phyloP scores from a whole-genome alignment of 192 early-diverging fungal genomes.

The Coemansia sp. region DNA sequence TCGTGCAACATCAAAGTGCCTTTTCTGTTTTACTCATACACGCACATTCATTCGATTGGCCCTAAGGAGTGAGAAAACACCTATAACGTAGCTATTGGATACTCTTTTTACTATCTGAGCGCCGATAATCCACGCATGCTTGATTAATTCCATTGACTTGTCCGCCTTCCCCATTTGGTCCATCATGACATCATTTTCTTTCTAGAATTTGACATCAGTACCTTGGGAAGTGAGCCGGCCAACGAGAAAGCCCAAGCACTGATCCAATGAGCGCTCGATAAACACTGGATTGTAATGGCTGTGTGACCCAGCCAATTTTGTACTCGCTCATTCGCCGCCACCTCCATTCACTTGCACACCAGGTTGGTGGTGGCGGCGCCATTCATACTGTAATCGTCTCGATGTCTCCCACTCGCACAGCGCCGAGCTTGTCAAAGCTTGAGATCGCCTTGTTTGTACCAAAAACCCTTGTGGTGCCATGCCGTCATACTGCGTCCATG shows the following conservation, averaged over 20 bases:
- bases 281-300: not conserved
- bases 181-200: constrained; percentile 1
- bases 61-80: too few relatives aligned
- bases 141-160: not conserved
- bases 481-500: constrained; percentile 2
- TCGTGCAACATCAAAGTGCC: too few relatives aligned
- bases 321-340: not conserved
- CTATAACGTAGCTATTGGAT: too few relatives aligned
- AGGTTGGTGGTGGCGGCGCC: not conserved
- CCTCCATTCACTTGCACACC: not conserved
- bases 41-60: too few relatives aligned
- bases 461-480: not conserved
- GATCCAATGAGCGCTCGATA: not conserved
- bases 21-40: too few relatives aligned
- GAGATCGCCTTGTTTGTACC: not conserved
- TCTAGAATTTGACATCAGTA: not conserved
- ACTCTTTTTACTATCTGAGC: not conserved
- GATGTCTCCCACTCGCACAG: too few relatives aligned
- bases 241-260: not conserved
- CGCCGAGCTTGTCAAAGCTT: not conserved
- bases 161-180: not conserved
- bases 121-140: not conserved
- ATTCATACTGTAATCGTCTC: not conserved
- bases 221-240: not conserved
- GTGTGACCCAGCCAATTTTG: not conserved